Evolutionary conservation across 345 rosid genomes (phyloP).

Genomic region (Euclidium syriacum): DNA sequence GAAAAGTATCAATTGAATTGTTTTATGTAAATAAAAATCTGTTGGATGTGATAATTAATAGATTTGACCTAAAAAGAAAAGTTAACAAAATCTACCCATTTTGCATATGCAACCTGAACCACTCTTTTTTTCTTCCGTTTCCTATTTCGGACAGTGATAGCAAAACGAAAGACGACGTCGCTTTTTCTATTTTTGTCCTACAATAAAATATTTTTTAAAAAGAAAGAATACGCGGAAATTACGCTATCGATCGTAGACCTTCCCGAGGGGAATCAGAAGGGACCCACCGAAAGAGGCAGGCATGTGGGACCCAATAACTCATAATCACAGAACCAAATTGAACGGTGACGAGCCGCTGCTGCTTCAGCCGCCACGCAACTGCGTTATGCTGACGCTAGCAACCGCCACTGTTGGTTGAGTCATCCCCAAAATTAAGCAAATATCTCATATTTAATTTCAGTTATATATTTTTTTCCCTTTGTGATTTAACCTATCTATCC

Average conservation of each 20-base stretch:
- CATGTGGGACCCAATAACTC: conserved; percentile 8
- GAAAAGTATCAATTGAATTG: not conserved
- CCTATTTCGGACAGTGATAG: conserved; percentile 7
- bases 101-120: conserved; percentile 26
- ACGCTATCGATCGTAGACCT: conserved; percentile 18
- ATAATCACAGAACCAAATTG: conserved; percentile 32
- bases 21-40: not conserved
- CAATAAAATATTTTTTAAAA: not conserved
- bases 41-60: not conserved
- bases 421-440: not conserved
- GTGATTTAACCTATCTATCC: no score
- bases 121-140: conserved; percentile 18
- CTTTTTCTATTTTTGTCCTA: not conserved
- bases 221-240: not conserved
- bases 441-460: not conserved
- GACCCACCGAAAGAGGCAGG: conserved; percentile 22
- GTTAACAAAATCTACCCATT: conserved; percentile 7
- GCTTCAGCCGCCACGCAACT: conserved; percentile 12
- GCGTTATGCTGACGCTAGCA: conserved; percentile 16
- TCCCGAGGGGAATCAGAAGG: conserved; percentile 15
- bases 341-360: conserved; percentile 64
- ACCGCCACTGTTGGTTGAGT: not conserved
- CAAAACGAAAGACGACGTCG: conserved; percentile 10
- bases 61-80: conserved; percentile 21
- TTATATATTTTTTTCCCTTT: no score